Percentiles rank a stretch among this genome's conserved stretches.
Evolutionary conservation across 2,329 filamentous ascomycete species (phyloP).

Genomic region (Sordariomycetes sp.): DNA sequence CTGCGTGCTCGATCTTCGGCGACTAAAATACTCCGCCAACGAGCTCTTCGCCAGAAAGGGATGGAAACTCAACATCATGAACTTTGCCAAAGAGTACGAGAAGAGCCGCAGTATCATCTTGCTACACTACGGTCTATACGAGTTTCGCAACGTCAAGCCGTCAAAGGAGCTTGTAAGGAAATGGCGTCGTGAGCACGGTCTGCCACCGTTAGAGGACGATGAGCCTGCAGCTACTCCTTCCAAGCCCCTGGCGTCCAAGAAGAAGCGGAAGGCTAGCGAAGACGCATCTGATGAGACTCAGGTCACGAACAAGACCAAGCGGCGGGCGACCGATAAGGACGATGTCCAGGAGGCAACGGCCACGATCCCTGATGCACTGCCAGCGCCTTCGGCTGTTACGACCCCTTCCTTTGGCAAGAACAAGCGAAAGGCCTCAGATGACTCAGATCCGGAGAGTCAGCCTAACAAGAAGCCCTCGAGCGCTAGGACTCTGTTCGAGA

Average conservation of each 20-base stretch:
- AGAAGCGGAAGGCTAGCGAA: slow-evolving; percentile 51
- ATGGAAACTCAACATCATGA: slow-evolving; percentile 53
- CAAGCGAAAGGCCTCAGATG: slow-evolving; percentile 41
- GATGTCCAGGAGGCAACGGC: slow-evolving; percentile 14
- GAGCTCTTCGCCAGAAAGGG: slow-evolving; percentile 52
- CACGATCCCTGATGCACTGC: slow-evolving; percentile 8
- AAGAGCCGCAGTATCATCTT: slow-evolving; percentile 54
- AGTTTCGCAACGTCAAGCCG: slow-evolving; percentile 54
- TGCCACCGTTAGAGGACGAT: slow-evolving; percentile 40
- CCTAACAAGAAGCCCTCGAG: slow-evolving; percentile 45
- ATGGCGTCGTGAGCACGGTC: slow-evolving; percentile 47
- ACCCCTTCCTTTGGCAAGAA: slow-evolving; percentile 26
- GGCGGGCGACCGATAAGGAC: slow-evolving; percentile 32
- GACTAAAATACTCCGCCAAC: slow-evolving; percentile 52
- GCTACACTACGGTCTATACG: slow-evolving; percentile 51
- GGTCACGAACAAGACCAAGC: slow-evolving; percentile 35
- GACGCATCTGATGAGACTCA: slow-evolving; percentile 30
- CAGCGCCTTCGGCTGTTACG: slow-evolving; percentile 14
- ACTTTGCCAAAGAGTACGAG: slow-evolving; percentile 56
- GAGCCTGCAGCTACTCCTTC: slow-evolving; percentile 20
- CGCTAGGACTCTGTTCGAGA: slow-evolving; percentile 48
- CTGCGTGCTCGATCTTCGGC: slow-evolving; percentile 51
- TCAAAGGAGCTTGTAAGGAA: slow-evolving; percentile 47
- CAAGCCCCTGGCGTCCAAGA: slow-evolving; percentile 21
- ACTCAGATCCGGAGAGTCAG: slow-evolving; percentile 36